Evolutionary conservation across 441 rosid genomes (phyloP), one percentile per base, ranked within the genome.

Genomic region (Erysimum cheiri): DNA sequence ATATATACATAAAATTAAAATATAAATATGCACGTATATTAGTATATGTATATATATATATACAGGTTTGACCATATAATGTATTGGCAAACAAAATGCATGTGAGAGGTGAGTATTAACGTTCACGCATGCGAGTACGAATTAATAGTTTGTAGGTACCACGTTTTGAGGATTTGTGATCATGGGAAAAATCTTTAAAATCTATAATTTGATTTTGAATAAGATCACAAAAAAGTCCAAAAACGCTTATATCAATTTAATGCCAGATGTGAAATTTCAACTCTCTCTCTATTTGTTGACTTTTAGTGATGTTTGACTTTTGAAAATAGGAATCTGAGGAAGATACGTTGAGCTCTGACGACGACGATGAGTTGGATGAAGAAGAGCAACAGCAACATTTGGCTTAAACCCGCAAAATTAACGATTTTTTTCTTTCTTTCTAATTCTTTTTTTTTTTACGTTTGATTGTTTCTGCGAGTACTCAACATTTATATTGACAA

Each of bases 341-440:
- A 43, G 85, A 80, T 41, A 63, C 13, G 74, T 80, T 80, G 10
- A 74, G 47, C 47, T 65, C 70, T 8, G 88, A 82, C 10, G 85
- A 69, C 4, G 85, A 80, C 5, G 83, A 80, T 44, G 69, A 54
- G 7, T 44, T 53, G 41, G 78, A 61, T 4, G 80, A 73, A 2
- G 82, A 24, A 31, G 75, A 62, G 46, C 70, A 78, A 52, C 87
- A 61, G 11, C 88, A 48, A 33, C 87, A 81, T 73, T 69, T 72
- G 49, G 77, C 75, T 64, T 70, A 64, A 75, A 22, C 22, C 11
- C 29, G 1, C 55, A 14, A 29, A 3, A 3, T 15, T 44, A 64
- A 55, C 64, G 14, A 46, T 19, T 41, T 33, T 41, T 14, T 43
- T 55, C 11, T 12, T 14, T 53, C 31, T 29, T 56, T 54, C 37